These are phyloP conservation scores for Pythium biforme DNA, from an alignment of 352 stramenopile species.

Conservation along the genomic window DNA sequence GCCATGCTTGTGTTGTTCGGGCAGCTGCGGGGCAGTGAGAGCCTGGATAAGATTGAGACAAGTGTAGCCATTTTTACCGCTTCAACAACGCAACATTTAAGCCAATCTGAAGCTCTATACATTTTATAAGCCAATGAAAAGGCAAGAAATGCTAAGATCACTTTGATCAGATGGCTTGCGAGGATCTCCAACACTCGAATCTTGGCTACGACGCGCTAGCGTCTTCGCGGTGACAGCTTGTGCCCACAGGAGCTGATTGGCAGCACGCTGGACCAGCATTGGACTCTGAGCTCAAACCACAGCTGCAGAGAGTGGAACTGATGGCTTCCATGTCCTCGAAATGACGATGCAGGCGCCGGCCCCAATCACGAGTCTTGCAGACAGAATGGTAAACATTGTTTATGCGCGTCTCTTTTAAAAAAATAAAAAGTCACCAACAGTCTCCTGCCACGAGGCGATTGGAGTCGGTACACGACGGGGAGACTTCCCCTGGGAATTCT, in stretches of 20 bases:
- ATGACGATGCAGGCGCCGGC: background rate
- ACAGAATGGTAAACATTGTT: too few species aligned
- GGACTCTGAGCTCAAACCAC: background rate
- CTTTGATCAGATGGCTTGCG: background rate
- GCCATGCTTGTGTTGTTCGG: background rate
- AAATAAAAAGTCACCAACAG: too few species aligned
- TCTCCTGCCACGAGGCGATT: too few species aligned
- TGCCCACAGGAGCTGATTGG: background rate
- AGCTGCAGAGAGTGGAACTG: background rate
- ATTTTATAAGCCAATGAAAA: background rate
- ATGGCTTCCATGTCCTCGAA: background rate
- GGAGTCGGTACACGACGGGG: too few species aligned
- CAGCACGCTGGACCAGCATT: background rate
- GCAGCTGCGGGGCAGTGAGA: background rate
- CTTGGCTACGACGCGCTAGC: background rate
- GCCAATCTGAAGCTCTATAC: background rate
- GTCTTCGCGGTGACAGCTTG: slow-evolving; percentile 3
- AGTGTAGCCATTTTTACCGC: slow-evolving; percentile 13
- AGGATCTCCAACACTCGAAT: background rate
- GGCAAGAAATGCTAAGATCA: too few species aligned
- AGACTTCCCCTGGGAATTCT: too few species aligned
- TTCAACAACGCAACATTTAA: background rate
- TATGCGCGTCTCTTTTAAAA: too few species aligned
- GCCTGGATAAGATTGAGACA: slow-evolving; percentile 3
- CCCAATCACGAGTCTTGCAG: too few species aligned